Conservation (phyloP, 2,329 filamentous ascomycete genomes). For the Botryotinia globosa region DNA sequence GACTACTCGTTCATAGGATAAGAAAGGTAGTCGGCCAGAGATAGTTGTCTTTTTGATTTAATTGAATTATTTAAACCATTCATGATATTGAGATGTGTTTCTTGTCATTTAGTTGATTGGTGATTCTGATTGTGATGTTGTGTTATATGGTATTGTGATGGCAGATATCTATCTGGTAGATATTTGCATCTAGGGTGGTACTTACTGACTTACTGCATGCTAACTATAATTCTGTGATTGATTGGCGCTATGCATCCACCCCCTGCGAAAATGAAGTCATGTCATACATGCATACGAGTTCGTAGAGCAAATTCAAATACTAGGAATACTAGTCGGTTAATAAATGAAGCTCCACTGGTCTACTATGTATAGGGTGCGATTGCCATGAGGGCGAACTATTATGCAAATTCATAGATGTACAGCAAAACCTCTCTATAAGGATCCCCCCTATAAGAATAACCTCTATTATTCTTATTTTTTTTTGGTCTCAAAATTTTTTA, state of each 20-base stretch:
- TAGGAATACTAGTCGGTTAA: not conserved
- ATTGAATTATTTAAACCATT: not conserved
- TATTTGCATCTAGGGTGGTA: not conserved
- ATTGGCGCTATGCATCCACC: not conserved
- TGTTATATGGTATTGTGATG: not conserved
- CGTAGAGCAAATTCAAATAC: not conserved
- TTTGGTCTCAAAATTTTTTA: no score
- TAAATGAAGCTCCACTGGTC: not conserved
- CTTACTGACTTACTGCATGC: not conserved
- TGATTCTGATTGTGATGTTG: not conserved
- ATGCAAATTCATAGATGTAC: not conserved
- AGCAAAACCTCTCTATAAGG: no score
- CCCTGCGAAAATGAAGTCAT: not conserved
- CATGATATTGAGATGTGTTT: no score
- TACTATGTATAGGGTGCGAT: not conserved
- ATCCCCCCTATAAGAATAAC: no score
- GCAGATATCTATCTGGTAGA: no score
- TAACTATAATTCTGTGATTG: not conserved
- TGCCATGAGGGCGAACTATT: not conserved
- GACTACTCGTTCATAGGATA: not conserved
- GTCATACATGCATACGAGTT: not conserved
- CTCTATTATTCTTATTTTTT: no score
- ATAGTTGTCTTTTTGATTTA: not conserved
- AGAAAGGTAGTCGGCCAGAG: not conserved
- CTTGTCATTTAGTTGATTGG: not conserved